A percentile compares a stretch with the other conserved stretches of the same genome.
Conservation (phyloP, 2,329 filamentous ascomycete species). For the Bipolaris cookei region DNA sequence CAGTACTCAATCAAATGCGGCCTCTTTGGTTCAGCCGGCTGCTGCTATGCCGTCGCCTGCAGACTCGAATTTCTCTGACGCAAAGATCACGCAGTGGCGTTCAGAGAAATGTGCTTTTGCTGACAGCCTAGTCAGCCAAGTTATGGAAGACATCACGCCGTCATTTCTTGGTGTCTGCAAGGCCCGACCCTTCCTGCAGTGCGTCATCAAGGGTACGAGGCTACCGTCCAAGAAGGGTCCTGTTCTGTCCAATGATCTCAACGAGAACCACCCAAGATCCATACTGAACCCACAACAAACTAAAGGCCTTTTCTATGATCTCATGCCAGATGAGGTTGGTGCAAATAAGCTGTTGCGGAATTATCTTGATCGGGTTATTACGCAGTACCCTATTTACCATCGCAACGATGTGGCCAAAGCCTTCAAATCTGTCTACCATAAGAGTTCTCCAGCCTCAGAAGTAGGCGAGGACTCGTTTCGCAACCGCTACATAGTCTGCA, state of each 20-base stretch:
- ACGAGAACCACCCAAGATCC: conserved; percentile 46
- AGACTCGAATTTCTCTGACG: conserved; percentile 33
- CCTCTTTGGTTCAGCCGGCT: conserved; percentile 21
- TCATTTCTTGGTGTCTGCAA: conserved; percentile 46
- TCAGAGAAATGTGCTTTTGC: conserved; percentile 39
- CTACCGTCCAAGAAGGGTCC: conserved; percentile 45
- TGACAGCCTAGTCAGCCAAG: conserved; percentile 42
- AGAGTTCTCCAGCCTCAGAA: conserved; percentile 28
- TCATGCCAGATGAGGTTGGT: conserved; percentile 40
- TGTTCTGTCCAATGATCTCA: conserved; percentile 43
- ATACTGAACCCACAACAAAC: conserved; percentile 46
- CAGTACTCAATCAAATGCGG: conserved; percentile 22
- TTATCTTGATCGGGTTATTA: conserved; percentile 44
- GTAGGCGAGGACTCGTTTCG: conserved; percentile 34
- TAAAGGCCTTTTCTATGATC: conserved; percentile 31
- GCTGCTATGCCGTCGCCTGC: conserved; percentile 35
- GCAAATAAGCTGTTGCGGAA: conserved; percentile 43
- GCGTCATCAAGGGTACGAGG: conserved; percentile 45
- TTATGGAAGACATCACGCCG: conserved; percentile 46
- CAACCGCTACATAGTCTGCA: conserved; percentile 46
- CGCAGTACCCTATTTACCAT: conserved; percentile 49
- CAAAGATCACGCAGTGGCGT: conserved; percentile 16
- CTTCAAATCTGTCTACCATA: conserved; percentile 43
- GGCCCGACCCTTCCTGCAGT: conserved; percentile 40
- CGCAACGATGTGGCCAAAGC: conserved; percentile 42